A percentile compares a stretch with the other conserved stretches of the same genome.
Evolutionary conservation across 1,284 basidiomycete genomes (phyloP).

Genomic region (Ceratobasidium sp.): DNA sequence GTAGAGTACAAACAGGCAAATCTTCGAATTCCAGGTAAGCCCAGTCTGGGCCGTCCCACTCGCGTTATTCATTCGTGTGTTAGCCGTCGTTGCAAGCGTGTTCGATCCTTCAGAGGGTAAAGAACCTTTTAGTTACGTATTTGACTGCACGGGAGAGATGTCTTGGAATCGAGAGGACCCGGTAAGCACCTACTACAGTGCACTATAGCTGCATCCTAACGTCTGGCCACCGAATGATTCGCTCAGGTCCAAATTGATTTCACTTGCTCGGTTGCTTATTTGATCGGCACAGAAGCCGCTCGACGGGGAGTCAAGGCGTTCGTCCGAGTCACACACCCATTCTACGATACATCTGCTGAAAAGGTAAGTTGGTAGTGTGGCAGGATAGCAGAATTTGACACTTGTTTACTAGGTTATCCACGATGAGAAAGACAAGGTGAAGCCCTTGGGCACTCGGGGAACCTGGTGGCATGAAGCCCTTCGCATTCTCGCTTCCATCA

Average conservation of each 20-base stretch:
- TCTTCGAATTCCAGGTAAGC: slow-evolving; percentile 70
- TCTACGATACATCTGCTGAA: slow-evolving; percentile 73
- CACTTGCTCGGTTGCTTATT: slow-evolving; percentile 74
- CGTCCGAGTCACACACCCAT: slow-evolving; percentile 79
- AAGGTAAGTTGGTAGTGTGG: slow-evolving; percentile 49
- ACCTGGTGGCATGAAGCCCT: slow-evolving; percentile 91
- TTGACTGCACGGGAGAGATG: slow-evolving; percentile 83
- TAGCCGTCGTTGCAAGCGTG: slow-evolving; percentile 67
- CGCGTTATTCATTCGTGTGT: not conserved
- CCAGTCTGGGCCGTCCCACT: not conserved
- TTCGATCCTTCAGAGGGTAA: slow-evolving; percentile 74
- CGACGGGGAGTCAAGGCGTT: slow-evolving; percentile 74
- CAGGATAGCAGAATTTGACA: slow-evolving; percentile 45
- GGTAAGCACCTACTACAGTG: slow-evolving; percentile 53
- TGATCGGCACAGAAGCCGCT: slow-evolving; percentile 72
- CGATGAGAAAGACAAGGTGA: slow-evolving; percentile 75
- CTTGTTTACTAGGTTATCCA: slow-evolving; percentile 53
- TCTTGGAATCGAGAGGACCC: slow-evolving; percentile 78
- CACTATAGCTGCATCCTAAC: slow-evolving; percentile 21
- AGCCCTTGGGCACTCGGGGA: slow-evolving; percentile 74
- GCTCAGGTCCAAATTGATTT: slow-evolving; percentile 68
- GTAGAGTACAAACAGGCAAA: slow-evolving; percentile 88
- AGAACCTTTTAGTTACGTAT: slow-evolving; percentile 72
- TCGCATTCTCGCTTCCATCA: slow-evolving; percentile 74
- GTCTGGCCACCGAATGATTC: slow-evolving; percentile 35